A percentile compares a stretch with the other conserved stretches of the same genome.
These are phyloP conservation scores for Diaporthe australafricana DNA, from an alignment of 2,329 filamentous ascomycete genomes.

Conservation along the genomic window DNA sequence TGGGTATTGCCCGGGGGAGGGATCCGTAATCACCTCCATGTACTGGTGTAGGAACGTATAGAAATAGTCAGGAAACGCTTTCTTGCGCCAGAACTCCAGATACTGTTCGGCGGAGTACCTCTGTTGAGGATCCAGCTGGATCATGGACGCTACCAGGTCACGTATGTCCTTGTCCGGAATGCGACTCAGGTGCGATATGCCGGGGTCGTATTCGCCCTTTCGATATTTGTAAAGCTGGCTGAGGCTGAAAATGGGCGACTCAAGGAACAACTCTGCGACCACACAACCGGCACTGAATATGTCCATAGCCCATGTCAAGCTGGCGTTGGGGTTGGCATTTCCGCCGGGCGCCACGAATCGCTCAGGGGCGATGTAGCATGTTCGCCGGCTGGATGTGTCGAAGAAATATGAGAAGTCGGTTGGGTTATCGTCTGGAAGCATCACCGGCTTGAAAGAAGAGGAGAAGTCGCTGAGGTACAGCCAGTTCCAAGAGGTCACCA, in stretches of 20 bases:
- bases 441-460: constrained; percentile 92
- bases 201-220: constrained; percentile 90
- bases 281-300: constrained; percentile 97
- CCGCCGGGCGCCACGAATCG: constrained; percentile 82
- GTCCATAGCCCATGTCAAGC: constrained; percentile 94
- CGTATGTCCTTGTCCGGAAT: constrained; percentile 90
- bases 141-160: constrained; percentile 95
- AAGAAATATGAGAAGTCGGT: constrained; percentile 99
- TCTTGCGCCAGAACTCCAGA: constrained; percentile 89
- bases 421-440: constrained; percentile 94
- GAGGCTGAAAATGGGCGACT: constrained; percentile 96
- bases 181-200: constrained; percentile 81
- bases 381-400: constrained; percentile 89
- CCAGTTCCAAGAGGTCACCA: constrained; percentile 99
- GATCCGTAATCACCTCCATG: constrained; percentile 95
- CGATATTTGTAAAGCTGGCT: constrained; percentile 96
- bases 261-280: constrained; percentile 94
- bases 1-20: constrained; percentile 80
- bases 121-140: constrained; percentile 90
- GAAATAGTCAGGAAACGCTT: constrained; percentile 96
- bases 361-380: constrained; percentile 95
- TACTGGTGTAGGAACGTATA: constrained; percentile 98
- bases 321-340: constrained; percentile 68
- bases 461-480: constrained; percentile 98
- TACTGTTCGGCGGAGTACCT: constrained; percentile 95